Percentiles rank a stretch among this genome's conserved stretches.
Conservation (phyloP, 768 basidiomycete species). For the Tubosaeta sp. region DNA sequence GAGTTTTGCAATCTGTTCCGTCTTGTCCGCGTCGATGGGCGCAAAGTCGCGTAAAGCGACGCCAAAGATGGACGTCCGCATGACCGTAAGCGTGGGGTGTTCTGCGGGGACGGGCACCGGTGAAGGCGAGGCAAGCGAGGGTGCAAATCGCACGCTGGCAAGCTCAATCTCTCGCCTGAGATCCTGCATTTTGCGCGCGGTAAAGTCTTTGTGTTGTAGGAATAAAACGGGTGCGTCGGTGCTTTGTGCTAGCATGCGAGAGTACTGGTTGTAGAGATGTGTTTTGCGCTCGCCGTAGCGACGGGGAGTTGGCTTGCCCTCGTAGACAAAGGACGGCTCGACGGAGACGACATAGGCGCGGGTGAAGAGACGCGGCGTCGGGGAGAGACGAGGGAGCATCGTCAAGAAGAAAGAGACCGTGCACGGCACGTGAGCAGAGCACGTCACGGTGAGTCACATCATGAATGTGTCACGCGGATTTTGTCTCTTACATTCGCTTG, state of each 20-base stretch:
- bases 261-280: slow-evolving; percentile 78
- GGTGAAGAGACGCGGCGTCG: slow-evolving; percentile 17
- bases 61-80: slow-evolving; percentile 77
- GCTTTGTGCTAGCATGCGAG: slow-evolving; percentile 59
- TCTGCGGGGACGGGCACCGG: too few relatives aligned
- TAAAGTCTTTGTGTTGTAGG: slow-evolving; percentile 74
- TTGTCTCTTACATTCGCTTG: slow-evolving; percentile 22
- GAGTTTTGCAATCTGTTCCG: slow-evolving; percentile 50
- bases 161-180: slow-evolving; percentile 65
- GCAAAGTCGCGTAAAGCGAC: slow-evolving; percentile 65
- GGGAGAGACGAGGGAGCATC: slow-evolving; percentile 11
- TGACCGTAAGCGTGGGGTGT: slow-evolving; percentile 58
- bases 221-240: slow-evolving; percentile 63
- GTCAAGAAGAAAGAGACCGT: slow-evolving; percentile 1
- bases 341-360: slow-evolving; percentile 59
- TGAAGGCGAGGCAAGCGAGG: slow-evolving; percentile 27
- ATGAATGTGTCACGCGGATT: slow-evolving; percentile 21
- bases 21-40: slow-evolving; percentile 44
- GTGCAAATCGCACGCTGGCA: slow-evolving; percentile 43
- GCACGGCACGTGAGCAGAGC: slow-evolving; percentile 1
- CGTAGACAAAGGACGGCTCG: slow-evolving; percentile 45
- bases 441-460: slow-evolving; percentile 25
- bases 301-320: slow-evolving; percentile 55
- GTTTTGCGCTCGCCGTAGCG: slow-evolving; percentile 76
- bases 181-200: slow-evolving; percentile 59